A percentile compares a stretch with the other conserved stretches of the same genome.
These are phyloP conservation scores for Diutina rugosa DNA, from an alignment of 1,139 yeast genomes.

Conservation along the genomic window DNA sequence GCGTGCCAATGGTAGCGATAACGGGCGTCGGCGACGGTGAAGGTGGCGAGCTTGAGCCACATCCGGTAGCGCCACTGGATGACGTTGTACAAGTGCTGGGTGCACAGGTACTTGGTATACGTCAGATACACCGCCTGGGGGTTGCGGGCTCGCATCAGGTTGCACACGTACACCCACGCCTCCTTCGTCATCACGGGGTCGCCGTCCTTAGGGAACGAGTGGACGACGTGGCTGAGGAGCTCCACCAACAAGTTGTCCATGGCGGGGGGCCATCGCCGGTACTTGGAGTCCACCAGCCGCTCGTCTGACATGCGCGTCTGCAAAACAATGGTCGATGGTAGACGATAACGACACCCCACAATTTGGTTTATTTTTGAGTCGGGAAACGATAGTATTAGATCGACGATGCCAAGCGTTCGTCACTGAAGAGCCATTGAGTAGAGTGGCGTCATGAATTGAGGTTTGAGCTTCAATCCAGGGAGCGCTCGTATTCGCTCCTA, in stretches of 20 bases:
- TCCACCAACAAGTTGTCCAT: conserved; percentile 26
- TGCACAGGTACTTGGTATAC: conserved; percentile 29
- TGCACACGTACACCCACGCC: conserved; percentile 27
- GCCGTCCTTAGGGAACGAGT: conserved; percentile 20
- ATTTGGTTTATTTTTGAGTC: no score
- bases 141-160: conserved; percentile 23
- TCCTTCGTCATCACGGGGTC: conserved; percentile 22
- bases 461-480: no score
- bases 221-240: conserved; percentile 24
- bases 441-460: no score
- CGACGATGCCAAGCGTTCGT: no score
- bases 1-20: conserved; percentile 28
- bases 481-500: no score
- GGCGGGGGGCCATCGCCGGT: conserved; percentile 27
- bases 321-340: no score
- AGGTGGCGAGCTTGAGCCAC: conserved; percentile 22
- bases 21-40: conserved; percentile 10
- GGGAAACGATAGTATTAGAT: no score
- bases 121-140: conserved; percentile 31
- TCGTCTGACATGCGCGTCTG: not conserved
- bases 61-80: conserved; percentile 25
- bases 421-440: no score
- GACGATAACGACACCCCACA: no score
- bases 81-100: conserved; percentile 25
- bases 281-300: conserved; percentile 18